Evolutionary conservation across 306 rosid species (phyloP), one percentile per base, ranked within the genome.

Genomic region (Malus domestica): DNA sequence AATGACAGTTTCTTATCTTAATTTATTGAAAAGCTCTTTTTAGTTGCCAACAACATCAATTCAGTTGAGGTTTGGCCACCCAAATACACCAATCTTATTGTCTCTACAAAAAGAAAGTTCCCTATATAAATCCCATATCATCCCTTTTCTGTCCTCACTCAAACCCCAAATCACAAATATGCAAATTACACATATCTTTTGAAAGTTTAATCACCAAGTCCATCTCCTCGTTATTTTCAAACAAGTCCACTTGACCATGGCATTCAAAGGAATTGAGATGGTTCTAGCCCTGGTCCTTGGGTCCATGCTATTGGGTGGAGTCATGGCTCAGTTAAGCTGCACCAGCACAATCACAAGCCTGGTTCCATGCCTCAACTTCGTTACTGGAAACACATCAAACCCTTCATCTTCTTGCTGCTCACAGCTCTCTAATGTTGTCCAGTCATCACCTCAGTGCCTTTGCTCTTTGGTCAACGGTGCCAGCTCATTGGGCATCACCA

Each of bases 361-460:
- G 61, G 77, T 85, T 13, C 86, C 94, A 14, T 89, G 97, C 83
- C 83, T 89, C 45, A 88, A 70, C 83, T 91, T 84, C 76, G 44
- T 89, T 27, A 87, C 85, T 15, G 97, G 97, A 49, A 89, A 78
- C 64, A 82, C 92, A 12, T 79, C 91, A 27, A 79, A 77, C 15
- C 97, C 97, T 8, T 87, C 97, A 7, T 15, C 90, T 81, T 61
- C 87, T 66, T 91, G 97, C 76, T 91, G 97, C 86, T 84, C 92
- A 19, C 86, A 81, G 77, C 97, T 91, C 78, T 75, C 87, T 18
- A 83, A 52, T 9, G 90, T 89, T 3, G 91, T 88, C 29, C 88
- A 87, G 35, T 80, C 94, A 62, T 89, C 94, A 6, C 94, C 97
- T 22, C 86, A 79, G 79, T 89, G 97, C 76, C 94, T 91, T 4